phyloP scores from a whole-genome alignment of 805 yeast species.

The Brettanomyces bruxellensis region DNA sequence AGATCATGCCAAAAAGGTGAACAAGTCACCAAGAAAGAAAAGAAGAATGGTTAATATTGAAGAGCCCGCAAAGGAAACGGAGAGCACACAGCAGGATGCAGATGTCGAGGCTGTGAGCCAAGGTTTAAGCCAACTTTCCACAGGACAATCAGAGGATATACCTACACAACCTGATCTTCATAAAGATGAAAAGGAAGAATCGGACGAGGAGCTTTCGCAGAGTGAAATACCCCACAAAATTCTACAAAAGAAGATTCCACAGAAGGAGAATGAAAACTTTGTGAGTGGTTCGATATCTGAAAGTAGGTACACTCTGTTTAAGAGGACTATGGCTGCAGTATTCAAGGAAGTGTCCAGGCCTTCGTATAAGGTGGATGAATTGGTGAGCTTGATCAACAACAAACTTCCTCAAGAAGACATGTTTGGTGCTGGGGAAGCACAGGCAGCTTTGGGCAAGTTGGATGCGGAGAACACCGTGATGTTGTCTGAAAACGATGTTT shows the following conservation, averaged over 20 bases:
- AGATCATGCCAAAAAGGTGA: conserved; percentile 27
- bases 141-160: background rate
- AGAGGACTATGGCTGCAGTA: conserved; percentile 37
- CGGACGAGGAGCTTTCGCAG: conserved; percentile 3
- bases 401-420: conserved; percentile 36
- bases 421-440: conserved; percentile 34
- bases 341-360: conserved; percentile 33
- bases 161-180: background rate
- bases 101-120: background rate
- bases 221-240: conserved; percentile 6
- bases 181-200: conserved; percentile 7
- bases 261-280: conserved; percentile 9
- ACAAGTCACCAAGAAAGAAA: conserved; percentile 25
- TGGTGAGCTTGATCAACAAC: conserved; percentile 17
- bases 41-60: conserved; percentile 25
- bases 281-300: conserved; percentile 35
- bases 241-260: conserved; percentile 2
- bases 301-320: conserved; percentile 38
- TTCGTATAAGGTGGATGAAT: conserved; percentile 18
- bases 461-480: conserved; percentile 36
- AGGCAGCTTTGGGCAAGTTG: conserved; percentile 34
- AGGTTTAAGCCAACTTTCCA: background rate
- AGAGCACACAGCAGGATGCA: background rate
- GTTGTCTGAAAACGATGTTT: conserved; percentile 39
- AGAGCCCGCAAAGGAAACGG: conserved; percentile 12